phyloP scores from a whole-genome alignment of 2,329 filamentous ascomycete species.

The Neonectria faginata region DNA sequence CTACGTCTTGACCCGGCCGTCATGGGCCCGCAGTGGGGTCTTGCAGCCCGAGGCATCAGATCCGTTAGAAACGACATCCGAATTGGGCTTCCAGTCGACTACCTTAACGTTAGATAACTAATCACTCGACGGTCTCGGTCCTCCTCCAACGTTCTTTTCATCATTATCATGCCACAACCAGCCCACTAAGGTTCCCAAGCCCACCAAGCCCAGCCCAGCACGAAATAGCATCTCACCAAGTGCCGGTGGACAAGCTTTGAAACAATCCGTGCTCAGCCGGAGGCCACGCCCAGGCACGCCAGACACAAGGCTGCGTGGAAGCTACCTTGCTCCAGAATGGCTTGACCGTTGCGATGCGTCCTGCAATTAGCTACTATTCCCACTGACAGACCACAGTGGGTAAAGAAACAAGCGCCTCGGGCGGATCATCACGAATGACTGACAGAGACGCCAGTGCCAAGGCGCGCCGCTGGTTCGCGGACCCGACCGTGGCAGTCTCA shows the following conservation, averaged over 20 bases:
- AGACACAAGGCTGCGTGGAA: slow-evolving; percentile 36
- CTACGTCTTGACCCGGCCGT: background rate
- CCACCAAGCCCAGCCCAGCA: slow-evolving; percentile 8
- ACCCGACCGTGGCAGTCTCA: slow-evolving; percentile 5
- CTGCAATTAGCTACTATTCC: slow-evolving; percentile 22
- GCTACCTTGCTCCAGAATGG: slow-evolving; percentile 25
- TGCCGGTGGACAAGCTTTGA: slow-evolving; percentile 18
- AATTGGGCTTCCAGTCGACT: background rate
- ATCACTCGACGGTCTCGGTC: slow-evolving; percentile 8
- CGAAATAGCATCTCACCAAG: background rate
- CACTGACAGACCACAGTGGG: slow-evolving; percentile 5
- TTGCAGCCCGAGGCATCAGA: slow-evolving; percentile 29
- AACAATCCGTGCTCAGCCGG: slow-evolving; percentile 20
- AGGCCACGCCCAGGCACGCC: slow-evolving; percentile 38
- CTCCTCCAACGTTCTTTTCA: slow-evolving; percentile 12
- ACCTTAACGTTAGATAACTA: background rate
- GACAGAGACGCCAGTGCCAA: slow-evolving; percentile 6
- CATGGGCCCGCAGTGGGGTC: background rate
- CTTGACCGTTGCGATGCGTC: slow-evolving; percentile 27
- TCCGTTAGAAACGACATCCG: slow-evolving; percentile 39
- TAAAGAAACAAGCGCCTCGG: background rate
- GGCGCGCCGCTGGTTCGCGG: slow-evolving; percentile 6
- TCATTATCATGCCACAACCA: slow-evolving; percentile 13
- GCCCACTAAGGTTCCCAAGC: background rate
- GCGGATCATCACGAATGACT: background rate